A percentile compares a stretch with the other conserved stretches of the same genome.
Conservation (phyloP, 495 filamentous ascomycete genomes). For the Hypoxylon trugodes region DNA sequence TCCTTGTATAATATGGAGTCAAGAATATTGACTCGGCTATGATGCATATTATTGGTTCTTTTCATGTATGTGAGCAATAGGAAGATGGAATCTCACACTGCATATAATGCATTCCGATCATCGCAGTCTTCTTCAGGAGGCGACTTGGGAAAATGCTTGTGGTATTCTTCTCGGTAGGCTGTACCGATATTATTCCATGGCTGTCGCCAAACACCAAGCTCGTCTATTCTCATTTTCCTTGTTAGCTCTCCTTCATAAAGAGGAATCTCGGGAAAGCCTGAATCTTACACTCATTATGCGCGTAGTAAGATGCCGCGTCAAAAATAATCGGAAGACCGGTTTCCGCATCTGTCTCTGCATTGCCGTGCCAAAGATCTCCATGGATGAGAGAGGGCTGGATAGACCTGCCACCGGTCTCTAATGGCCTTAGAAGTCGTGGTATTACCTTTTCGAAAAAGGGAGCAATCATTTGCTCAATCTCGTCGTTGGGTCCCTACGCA, state of each 20-base stretch:
- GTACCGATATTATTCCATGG: conserved; percentile 29
- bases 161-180: conserved; percentile 30
- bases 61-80: not conserved
- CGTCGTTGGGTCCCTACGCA: conserved; percentile 23
- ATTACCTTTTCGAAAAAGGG: conserved; percentile 49
- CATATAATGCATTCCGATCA: conserved; percentile 43
- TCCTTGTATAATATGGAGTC: conserved; percentile 37
- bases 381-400: conserved; percentile 57
- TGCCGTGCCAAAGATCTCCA: conserved; percentile 60
- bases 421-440: conserved; percentile 48
- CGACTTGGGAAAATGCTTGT: conserved; percentile 28
- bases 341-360: conserved; percentile 46
- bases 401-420: conserved; percentile 51
- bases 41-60: not conserved
- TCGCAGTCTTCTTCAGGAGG: conserved; percentile 44
- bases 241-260: not conserved
- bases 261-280: not conserved
- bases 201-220: conserved; percentile 36
- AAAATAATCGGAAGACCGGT: conserved; percentile 51
- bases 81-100: conserved; percentile 17
- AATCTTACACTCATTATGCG: conserved; percentile 58
- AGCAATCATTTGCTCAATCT: conserved; percentile 19
- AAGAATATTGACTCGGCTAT: conserved; percentile 32
- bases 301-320: conserved; percentile 56
- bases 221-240: conserved; percentile 9